Evolutionary conservation across 345 rosid species (phyloP).

Genomic region (Arabidopsis thaliana): DNA sequence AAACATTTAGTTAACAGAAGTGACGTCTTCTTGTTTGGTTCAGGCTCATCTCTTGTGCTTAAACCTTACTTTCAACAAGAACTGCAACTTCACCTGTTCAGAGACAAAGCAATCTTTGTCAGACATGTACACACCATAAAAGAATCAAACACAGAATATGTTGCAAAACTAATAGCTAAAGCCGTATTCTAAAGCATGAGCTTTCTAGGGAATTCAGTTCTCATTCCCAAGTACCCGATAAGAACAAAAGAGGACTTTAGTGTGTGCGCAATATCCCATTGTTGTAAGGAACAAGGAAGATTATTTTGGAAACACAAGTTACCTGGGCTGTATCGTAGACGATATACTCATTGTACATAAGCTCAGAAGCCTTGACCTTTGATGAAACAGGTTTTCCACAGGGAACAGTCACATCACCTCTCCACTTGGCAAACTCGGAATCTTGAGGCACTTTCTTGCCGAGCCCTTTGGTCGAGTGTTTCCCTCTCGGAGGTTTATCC

Average conservation of each 20-base stretch:
- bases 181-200: neutral
- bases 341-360: slow-evolving; percentile 93
- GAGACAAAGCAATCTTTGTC: slow-evolving; percentile 16
- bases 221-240: slow-evolving; percentile 5
- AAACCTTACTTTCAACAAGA: slow-evolving; percentile 57
- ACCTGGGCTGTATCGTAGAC: slow-evolving; percentile 88
- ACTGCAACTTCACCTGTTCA: slow-evolving; percentile 83
- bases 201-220: neutral
- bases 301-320: slow-evolving; percentile 41
- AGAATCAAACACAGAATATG: neutral
- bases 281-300: neutral
- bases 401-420: slow-evolving; percentile 80
- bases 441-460: slow-evolving; percentile 82
- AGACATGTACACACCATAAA: slow-evolving; percentile 29
- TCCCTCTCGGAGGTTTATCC: slow-evolving; percentile 90
- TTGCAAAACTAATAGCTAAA: neutral
- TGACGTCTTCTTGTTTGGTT: slow-evolving; percentile 9
- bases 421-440: slow-evolving; percentile 83
- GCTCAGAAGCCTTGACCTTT: slow-evolving; percentile 73
- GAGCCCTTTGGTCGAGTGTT: slow-evolving; percentile 94
- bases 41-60: slow-evolving; percentile 70
- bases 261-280: neutral
- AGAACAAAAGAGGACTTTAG: neutral
- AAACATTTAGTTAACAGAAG: slow-evolving; percentile 22
- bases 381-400: slow-evolving; percentile 92